A percentile compares a stretch with the other conserved stretches of the same genome.
Conservation (phyloP, 1,284 basidiomycete genomes). For the Ganoderma meredithae region DNA sequence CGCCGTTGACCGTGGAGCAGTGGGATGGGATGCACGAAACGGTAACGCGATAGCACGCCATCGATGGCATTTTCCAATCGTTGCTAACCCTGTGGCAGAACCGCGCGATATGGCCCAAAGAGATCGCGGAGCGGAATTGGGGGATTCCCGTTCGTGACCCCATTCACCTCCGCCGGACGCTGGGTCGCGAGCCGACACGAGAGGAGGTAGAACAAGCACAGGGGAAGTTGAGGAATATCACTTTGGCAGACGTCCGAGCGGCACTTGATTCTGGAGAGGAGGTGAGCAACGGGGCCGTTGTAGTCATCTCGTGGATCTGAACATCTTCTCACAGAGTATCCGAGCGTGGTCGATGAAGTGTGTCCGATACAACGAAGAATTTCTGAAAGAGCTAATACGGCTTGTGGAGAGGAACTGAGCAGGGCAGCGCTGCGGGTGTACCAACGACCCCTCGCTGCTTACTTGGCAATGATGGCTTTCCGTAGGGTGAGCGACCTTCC, state of each 20-base stretch:
- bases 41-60: background rate
- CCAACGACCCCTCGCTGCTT: no score
- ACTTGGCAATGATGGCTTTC: no score
- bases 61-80: no score
- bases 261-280: conserved; percentile 12
- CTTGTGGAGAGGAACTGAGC: background rate
- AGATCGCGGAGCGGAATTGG: conserved; percentile 34
- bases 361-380: conserved; percentile 40
- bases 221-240: conserved; percentile 26
- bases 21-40: conserved; percentile 36
- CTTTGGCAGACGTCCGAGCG: conserved; percentile 11
- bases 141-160: conserved; percentile 29
- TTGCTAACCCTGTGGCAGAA: conserved; percentile 16
- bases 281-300: background rate
- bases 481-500: no score
- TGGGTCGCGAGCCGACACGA: conserved; percentile 33
- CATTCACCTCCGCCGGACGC: conserved; percentile 30
- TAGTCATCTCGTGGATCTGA: background rate
- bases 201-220: conserved; percentile 30
- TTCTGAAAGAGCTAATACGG: conserved; percentile 32
- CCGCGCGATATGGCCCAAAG: conserved; percentile 27
- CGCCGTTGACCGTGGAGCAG: conserved; percentile 42
- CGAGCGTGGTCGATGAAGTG: conserved; percentile 42
- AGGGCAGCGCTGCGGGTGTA: background rate
- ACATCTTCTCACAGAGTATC: conserved; percentile 10